phyloP scores from a whole-genome alignment of 116 monocot genomes.

The Zostera marina region DNA sequence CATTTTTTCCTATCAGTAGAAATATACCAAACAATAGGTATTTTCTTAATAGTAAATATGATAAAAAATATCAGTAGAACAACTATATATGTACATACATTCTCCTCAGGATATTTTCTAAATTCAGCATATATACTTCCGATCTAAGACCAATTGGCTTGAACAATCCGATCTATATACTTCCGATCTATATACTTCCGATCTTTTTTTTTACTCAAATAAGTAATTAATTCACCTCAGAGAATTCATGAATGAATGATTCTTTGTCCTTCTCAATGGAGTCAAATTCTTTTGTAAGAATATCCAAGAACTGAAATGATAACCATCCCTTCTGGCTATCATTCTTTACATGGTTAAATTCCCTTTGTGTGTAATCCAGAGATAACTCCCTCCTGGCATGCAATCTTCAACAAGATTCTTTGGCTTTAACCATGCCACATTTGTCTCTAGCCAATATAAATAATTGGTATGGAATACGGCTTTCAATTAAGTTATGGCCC shows the following conservation, averaged over 20 bases:
- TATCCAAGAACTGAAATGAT: conserved; percentile 46
- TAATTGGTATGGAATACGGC: conserved; percentile 84
- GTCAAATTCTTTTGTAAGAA: conserved; percentile 70
- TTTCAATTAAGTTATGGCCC: conserved; percentile 16
- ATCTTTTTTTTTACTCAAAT: too few species aligned
- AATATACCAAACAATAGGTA: too few species aligned
- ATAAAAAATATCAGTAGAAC: too few species aligned
- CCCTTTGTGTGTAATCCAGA: conserved; percentile 60
- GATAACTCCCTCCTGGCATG: conserved; percentile 61
- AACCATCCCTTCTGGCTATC: conserved; percentile 24
- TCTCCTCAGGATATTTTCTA: too few species aligned
- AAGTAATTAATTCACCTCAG: conserved; percentile 32
- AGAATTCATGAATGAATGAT: conserved; percentile 61
- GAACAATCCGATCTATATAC: too few species aligned
- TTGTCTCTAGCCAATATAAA: conserved; percentile 80
- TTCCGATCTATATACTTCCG: too few species aligned
- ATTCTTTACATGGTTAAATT: conserved; percentile 43
- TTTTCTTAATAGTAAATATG: too few species aligned
- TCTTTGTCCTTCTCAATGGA: conserved; percentile 53
- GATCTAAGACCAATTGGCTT: too few species aligned
- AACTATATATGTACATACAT: too few species aligned
- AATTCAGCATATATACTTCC: too few species aligned
- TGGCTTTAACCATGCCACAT: conserved; percentile 34
- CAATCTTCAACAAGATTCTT: conserved; percentile 44
- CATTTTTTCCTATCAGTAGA: too few species aligned